Evolutionary conservation across 257 asterid species (phyloP).

Genomic region (Solanum phureja): DNA sequence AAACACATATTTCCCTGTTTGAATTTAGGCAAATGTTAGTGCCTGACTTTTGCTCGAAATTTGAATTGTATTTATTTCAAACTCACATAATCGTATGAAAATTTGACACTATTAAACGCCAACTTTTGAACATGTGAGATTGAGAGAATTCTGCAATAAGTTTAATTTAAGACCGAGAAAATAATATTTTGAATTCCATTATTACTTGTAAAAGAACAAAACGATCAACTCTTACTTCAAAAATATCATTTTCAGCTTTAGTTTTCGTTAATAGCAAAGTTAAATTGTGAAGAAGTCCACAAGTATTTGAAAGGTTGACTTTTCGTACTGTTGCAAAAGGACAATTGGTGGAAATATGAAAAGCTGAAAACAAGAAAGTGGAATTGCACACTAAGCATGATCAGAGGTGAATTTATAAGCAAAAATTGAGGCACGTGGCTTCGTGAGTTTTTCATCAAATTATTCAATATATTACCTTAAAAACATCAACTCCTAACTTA

Average conservation of each 20-base stretch:
- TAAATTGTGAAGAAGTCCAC: background rate
- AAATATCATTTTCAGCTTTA: background rate
- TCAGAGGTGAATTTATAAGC: no score
- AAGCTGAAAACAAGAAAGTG: background rate
- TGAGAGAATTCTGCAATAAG: background rate
- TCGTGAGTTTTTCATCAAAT: no score
- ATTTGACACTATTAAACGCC: no score
- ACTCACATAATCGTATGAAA: no score
- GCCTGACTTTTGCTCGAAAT: no score
- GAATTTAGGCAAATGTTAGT: no score
- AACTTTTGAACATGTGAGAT: background rate
- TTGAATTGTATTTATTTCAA: no score
- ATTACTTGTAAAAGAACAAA: background rate
- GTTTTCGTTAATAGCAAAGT: background rate
- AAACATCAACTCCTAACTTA: no score
- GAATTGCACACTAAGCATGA: background rate
- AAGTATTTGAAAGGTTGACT: background rate
- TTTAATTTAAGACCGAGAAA: background rate
- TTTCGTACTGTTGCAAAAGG: background rate
- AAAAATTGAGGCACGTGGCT: no score
- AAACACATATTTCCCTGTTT: no score
- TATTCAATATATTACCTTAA: no score
- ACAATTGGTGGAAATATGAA: background rate
- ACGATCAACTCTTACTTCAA: background rate
- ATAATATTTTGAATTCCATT: background rate